Evolutionary conservation across 805 yeast species (phyloP), one percentile per base, ranked within the genome.

Genomic region (Teunomyces aglyptinius): DNA sequence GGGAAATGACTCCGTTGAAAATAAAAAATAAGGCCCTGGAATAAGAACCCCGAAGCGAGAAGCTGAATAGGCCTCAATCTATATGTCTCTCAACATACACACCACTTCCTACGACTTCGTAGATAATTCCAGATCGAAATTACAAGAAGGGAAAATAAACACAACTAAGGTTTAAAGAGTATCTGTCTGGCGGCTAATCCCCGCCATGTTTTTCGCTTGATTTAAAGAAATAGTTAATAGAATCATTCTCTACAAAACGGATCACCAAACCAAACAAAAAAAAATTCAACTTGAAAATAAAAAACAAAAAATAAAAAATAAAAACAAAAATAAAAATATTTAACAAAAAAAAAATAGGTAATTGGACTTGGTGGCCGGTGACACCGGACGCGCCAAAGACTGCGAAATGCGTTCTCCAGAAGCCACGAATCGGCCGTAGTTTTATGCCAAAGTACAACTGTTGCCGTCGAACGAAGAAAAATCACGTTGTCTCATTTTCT

Each of bases 341-440:
- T 19, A 11, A 10, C 4, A 16, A 18, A 18, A 18, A 18, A 34
- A 12, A 12, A 19, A 18, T 34, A 13, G 38, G 38, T 19, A 34
- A 19, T n/a, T 19, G 38, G 38, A 12, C 24, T 18, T 16, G 38
- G 26, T 5, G 38, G 19, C 38, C 38, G 22, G 38, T 19, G 22
- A 18, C 38, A 34, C 38, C 38, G 38, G 13, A 12, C 26, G 38
- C 26, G 38, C 38, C 26, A 34, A 19, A 34, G 38, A 34, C 22
- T 34, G 38, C 24, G 15, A 34, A 19, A 18, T 34, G 15, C 38
- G 24, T n/a, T 19, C 18, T 12, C 10, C 2, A n/a, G 15, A n/a
- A 15, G 33, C 16, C 26, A 24, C 26, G 26, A 24, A 24, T 24
- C 26, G 26, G 26, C 26, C 26, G 26, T 24, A 4, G 26, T 31